These are phyloP conservation scores for Neonothopanus nambi DNA, from an alignment of 1,284 basidiomycete species.

Conservation along the genomic window DNA sequence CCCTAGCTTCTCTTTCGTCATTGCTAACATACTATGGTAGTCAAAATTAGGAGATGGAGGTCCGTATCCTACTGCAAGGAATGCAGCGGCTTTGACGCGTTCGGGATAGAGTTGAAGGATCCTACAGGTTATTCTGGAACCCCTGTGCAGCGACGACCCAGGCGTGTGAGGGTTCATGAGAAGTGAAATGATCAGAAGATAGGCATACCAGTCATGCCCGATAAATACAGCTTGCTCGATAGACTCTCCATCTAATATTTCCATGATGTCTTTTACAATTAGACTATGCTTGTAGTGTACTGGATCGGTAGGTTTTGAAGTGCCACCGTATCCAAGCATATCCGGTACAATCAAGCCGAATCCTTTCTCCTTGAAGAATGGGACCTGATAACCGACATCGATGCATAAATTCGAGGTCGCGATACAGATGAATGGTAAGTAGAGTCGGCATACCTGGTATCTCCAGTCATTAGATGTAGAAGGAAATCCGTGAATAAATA, in stretches of 20 bases:
- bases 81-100: constrained; percentile 31
- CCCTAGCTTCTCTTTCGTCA: constrained; percentile 27
- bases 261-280: constrained; percentile 40
- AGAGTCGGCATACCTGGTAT: constrained; percentile 31
- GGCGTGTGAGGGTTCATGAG: not conserved
- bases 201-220: constrained; percentile 44
- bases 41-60: constrained; percentile 29
- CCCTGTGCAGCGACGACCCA: constrained; percentile 29
- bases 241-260: constrained; percentile 42
- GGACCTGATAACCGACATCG: constrained; percentile 8
- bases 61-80: constrained; percentile 17
- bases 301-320: constrained; percentile 42
- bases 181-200: no score
- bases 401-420: not conserved
- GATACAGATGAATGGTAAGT: not conserved
- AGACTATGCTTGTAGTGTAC: constrained; percentile 38
- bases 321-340: constrained; percentile 49
- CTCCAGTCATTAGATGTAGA: constrained; percentile 45
- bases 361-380: constrained; percentile 42
- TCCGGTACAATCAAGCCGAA: constrained; percentile 51
- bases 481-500: constrained; percentile 49
- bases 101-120: constrained; percentile 26
- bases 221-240: constrained; percentile 37
- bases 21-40: constrained; percentile 25
- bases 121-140: constrained; percentile 31